A percentile compares a stretch with the other conserved stretches of the same genome.
phyloP scores from a whole-genome alignment of 2,329 filamentous ascomycete species.

The Ustilaginoidea virens region DNA sequence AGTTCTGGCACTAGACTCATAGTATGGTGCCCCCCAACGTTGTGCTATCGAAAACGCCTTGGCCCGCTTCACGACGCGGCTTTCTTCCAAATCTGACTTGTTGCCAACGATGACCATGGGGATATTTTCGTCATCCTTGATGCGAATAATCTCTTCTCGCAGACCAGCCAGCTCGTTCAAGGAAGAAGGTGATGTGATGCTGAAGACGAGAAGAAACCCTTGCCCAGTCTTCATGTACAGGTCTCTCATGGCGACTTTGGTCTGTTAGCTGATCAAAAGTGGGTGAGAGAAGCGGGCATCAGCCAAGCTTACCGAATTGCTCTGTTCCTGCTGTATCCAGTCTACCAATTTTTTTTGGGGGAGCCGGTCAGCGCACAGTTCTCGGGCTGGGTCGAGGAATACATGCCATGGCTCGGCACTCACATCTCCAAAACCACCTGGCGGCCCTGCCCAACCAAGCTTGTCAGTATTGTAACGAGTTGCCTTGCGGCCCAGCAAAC shows the following conservation, averaged over 20 bases:
- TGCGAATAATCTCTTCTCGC: constrained; percentile 77
- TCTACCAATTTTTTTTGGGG: too few species aligned
- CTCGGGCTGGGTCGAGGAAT: background rate
- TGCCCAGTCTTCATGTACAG: constrained; percentile 90
- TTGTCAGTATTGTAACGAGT: background rate
- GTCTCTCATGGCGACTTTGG: constrained; percentile 50
- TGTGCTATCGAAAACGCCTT: constrained; percentile 77
- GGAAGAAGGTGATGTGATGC: constrained; percentile 75
- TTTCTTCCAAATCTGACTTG: constrained; percentile 80
- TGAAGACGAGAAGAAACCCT: constrained; percentile 83
- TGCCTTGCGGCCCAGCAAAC: background rate
- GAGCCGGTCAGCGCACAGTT: too few species aligned
- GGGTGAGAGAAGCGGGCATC: too few species aligned
- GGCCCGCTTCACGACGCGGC: constrained; percentile 61
- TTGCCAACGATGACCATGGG: constrained; percentile 87
- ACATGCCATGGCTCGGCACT: constrained; percentile 15
- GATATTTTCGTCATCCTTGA: constrained; percentile 75
- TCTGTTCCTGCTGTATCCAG: constrained; percentile 85
- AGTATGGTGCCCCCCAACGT: constrained; percentile 78
- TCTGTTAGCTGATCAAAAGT: too few species aligned
- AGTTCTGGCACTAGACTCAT: constrained; percentile 73
- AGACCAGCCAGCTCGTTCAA: constrained; percentile 67
- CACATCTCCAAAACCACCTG: constrained; percentile 85
- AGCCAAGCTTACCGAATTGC: constrained; percentile 59
- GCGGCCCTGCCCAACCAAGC: constrained; percentile 42